Conservation (phyloP, 805 yeast species). For the Yarrowia osloensis region DNA sequence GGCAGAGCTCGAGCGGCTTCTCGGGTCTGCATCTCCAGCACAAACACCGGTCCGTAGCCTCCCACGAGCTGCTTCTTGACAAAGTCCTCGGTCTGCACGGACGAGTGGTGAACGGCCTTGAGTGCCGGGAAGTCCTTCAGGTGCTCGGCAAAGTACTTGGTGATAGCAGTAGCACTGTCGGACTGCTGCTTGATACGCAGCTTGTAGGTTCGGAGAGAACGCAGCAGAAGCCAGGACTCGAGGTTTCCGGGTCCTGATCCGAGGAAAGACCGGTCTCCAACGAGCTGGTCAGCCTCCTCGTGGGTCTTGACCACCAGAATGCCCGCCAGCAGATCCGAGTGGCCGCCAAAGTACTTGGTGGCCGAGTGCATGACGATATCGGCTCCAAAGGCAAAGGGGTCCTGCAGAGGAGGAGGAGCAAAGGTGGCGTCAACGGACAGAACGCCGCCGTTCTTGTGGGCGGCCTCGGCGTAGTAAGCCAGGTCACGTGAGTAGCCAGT, state of each 20-base stretch:
- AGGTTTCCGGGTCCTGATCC: conserved; percentile 81
- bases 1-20: conserved; percentile 67
- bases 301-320: conserved; percentile 64
- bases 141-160: conserved; percentile 57
- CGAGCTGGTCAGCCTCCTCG: conserved; percentile 50
- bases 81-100: conserved; percentile 70
- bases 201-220: conserved; percentile 81
- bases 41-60: conserved; percentile 73
- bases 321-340: conserved; percentile 87
- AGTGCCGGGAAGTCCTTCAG: conserved; percentile 52
- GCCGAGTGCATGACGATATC: conserved; percentile 92
- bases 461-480: conserved; percentile 60
- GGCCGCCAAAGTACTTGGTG: conserved; percentile 95
- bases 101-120: conserved; percentile 63
- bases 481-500: conserved; percentile 68
- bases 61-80: conserved; percentile 62
- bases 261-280: conserved; percentile 63
- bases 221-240: conserved; percentile 69
- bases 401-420: conserved; percentile 88
- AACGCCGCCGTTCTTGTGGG: conserved; percentile 75
- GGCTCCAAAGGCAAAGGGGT: conserved; percentile 80
- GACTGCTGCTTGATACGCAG: conserved; percentile 70
- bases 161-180: conserved; percentile 61
- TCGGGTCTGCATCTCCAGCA: conserved; percentile 55
- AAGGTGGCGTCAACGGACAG: conserved; percentile 82